Percentiles rank a stretch among this genome's conserved stretches.
Evolutionary conservation across 768 basidiomycete genomes (phyloP).

Genomic region (Amanita molliuscula): DNA sequence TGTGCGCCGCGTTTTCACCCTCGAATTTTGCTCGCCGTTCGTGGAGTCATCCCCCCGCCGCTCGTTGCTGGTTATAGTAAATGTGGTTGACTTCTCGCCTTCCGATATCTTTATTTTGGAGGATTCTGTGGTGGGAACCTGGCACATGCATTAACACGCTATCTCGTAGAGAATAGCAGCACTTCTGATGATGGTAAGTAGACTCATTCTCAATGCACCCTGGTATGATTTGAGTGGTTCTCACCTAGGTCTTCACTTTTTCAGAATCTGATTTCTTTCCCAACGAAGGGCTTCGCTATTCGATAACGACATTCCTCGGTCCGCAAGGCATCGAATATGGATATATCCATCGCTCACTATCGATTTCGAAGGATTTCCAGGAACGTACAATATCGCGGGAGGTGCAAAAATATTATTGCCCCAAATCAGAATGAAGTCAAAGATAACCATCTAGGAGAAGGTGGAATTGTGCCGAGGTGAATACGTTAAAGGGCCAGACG

Average conservation of each 20-base stretch:
- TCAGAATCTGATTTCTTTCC: background rate
- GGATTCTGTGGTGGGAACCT: background rate
- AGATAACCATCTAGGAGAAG: slow-evolving; percentile 32
- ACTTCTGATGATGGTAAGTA: too few species aligned
- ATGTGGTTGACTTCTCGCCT: too few species aligned
- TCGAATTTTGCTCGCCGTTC: too few species aligned
- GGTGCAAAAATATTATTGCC: slow-evolving; percentile 30
- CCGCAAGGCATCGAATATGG: too few species aligned
- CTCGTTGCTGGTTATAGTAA: too few species aligned
- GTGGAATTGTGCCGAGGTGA: slow-evolving; percentile 13
- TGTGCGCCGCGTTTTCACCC: too few species aligned
- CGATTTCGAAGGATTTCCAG: slow-evolving; percentile 35
- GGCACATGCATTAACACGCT: background rate
- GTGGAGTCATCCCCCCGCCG: too few species aligned
- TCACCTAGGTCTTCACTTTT: background rate
- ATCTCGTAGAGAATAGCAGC: too few species aligned
- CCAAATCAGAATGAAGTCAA: slow-evolving; percentile 24
- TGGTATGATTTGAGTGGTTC: background rate
- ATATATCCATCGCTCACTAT: slow-evolving; percentile 15
- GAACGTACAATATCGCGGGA: slow-evolving; percentile 36
- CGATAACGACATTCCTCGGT: slow-evolving; percentile 25
- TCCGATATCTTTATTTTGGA: too few species aligned
- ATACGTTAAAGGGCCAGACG: slow-evolving; percentile 1
- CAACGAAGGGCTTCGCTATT: slow-evolving; percentile 14
- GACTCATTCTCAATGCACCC: background rate